Base-by-base conservation (phyloP, 148 eudicot genomes). In the Arbutus unedo region DNA sequence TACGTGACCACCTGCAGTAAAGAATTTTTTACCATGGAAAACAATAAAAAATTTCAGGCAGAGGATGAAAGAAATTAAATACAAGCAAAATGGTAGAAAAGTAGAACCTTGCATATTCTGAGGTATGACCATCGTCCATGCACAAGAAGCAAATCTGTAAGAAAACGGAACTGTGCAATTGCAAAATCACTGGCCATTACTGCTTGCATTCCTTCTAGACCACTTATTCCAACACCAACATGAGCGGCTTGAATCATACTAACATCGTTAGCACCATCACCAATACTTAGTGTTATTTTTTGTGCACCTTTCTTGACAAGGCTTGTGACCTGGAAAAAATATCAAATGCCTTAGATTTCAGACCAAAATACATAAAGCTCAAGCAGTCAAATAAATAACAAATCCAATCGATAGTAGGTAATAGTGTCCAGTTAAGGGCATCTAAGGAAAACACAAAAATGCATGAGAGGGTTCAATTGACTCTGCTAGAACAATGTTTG, bases 121-220 rank as follows among this genome's bases (percentile, higher is more conserved):
- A 91, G 90, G 89, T 96, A 96, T n/a, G 98, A 94, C 99, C 98
- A 96, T 70, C 99, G 90, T 56, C 99, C 99, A 89, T 96, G 99
- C 70, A 96, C 98, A 82, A 96, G 99, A 68, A 96, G 93, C 83
- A 96, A 88, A 82, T 96, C 99, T 19, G 98, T 94, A 31, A 96
- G 91, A 86, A 94, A 96, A 38, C 98, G 95, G 78, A 96, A 96
- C 88, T 96, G 99, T 66, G 97, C 99, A 83, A 96, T 96, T 81
- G 99, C 99, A 83, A 96, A 96, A 89, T 96, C 99, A 85, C 98
- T 94, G 71, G 99, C 99, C 99, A 96, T 94, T 67, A 96, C 99
- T 15, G 99, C 99, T 85, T 96, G 99, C 99, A 96, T 96, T 82
- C 99, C 99, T 90, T 96, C 99, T 86, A 91, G 68, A 56, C 99